Evolutionary conservation across 1,139 yeast species (phyloP).

Genomic region (Geotrichum bryndzae): DNA sequence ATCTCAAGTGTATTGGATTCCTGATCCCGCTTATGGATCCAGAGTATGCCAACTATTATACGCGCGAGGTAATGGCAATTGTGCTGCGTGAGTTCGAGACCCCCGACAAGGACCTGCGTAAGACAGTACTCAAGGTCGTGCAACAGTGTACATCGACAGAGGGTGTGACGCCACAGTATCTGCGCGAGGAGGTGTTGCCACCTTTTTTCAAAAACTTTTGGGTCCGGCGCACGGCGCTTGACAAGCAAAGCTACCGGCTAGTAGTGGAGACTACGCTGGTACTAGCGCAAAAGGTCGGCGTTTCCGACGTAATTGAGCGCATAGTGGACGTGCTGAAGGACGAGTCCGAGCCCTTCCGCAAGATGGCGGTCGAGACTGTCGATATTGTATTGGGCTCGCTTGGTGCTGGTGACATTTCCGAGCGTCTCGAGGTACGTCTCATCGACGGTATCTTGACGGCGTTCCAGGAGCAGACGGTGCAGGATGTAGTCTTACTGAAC

Average conservation of each 20-base stretch:
- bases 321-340: conserved; percentile 64
- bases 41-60: conserved; percentile 73
- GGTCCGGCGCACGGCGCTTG: conserved; percentile 49
- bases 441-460: conserved; percentile 82
- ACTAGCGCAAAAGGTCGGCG: conserved; percentile 64
- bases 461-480: conserved; percentile 65
- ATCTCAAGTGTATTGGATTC: conserved; percentile 71
- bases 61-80: conserved; percentile 64
- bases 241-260: conserved; percentile 47
- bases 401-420: conserved; percentile 50
- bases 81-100: conserved; percentile 68
- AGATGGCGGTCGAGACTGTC: conserved; percentile 71
- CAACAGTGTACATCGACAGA: conserved; percentile 53
- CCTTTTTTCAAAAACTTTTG: conserved; percentile 71
- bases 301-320: conserved; percentile 51
- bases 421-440: conserved; percentile 57
- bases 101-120: conserved; percentile 87
- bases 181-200: conserved; percentile 49
- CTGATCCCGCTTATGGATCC: conserved; percentile 82
- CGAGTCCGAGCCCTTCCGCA: conserved; percentile 72
- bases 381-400: conserved; percentile 43
- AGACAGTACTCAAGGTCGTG: conserved; percentile 57
- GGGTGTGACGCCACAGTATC: conserved; percentile 44
- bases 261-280: conserved; percentile 72
- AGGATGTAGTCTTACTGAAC: conserved; percentile 48